These are phyloP conservation scores for Leishmania aethiopica DNA, from an alignment of 208 protist genomes.

Conservation along the genomic window DNA sequence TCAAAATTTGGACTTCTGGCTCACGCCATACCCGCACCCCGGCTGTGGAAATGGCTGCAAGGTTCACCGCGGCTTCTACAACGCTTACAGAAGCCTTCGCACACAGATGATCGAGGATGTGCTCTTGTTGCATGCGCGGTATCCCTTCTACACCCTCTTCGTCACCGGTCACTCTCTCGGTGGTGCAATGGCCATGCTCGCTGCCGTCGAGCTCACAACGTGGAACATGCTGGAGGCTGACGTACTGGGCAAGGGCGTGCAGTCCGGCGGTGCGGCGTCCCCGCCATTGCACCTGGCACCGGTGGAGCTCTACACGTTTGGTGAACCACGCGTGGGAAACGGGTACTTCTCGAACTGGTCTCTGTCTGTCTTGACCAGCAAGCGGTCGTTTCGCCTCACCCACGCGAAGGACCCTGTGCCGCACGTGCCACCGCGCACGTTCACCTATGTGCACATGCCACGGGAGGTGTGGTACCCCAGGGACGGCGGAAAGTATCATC, in stretches of 20 bases:
- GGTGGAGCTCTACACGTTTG: slow-evolving; percentile 75
- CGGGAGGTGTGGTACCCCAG: slow-evolving; percentile 58
- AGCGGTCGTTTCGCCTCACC: slow-evolving; percentile 48
- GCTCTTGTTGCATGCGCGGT: slow-evolving; percentile 22
- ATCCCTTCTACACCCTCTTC: slow-evolving; percentile 48
- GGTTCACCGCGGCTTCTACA: slow-evolving; percentile 67
- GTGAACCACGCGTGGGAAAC: slow-evolving; percentile 73
- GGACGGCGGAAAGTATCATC: slow-evolving; percentile 12
- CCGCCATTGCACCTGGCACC: slow-evolving; percentile 13
- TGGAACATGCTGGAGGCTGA: background rate
- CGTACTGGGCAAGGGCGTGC: background rate
- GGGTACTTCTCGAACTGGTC: slow-evolving; percentile 44
- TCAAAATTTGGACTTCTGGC: slow-evolving; percentile 48
- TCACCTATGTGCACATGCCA: slow-evolving; percentile 49
- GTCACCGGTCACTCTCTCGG: slow-evolving; percentile 82
- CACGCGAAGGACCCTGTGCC: slow-evolving; percentile 59
- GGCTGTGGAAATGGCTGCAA: slow-evolving; percentile 28
- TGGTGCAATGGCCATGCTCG: slow-evolving; percentile 61
- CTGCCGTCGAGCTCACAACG: slow-evolving; percentile 40
- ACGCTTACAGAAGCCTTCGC: slow-evolving; percentile 44
- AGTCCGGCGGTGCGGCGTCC: background rate
- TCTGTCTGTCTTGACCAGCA: slow-evolving; percentile 20
- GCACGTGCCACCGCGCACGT: slow-evolving; percentile 48
- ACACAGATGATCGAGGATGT: slow-evolving; percentile 35
- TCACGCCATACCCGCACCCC: slow-evolving; percentile 36